Conservation (phyloP, 2,329 filamentous ascomycete genomes). For the Pseudogymnoascus sp. region DNA sequence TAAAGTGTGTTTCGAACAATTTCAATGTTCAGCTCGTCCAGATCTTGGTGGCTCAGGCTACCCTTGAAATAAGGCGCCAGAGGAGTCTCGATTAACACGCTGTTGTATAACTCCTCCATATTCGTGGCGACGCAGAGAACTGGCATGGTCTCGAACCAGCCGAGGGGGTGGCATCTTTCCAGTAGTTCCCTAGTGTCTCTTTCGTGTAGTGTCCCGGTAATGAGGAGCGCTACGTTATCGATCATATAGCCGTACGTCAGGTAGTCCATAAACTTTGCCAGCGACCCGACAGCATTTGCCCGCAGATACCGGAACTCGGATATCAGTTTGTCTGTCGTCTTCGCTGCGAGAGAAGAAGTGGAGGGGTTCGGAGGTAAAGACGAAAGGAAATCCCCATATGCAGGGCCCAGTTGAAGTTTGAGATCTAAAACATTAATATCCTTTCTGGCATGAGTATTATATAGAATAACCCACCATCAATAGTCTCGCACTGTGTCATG, state of each 20-base stretch:
- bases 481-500: conserved; percentile 93
- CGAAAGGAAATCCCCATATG: conserved; percentile 94
- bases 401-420: conserved; percentile 91
- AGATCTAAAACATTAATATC: conserved; percentile 57
- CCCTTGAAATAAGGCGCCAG: conserved; percentile 96
- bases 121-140: conserved; percentile 97
- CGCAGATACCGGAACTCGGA: conserved; percentile 95
- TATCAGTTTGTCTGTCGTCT: conserved; percentile 96
- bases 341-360: conserved; percentile 86
- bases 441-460: not conserved
- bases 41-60: conserved; percentile 87
- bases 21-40: conserved; percentile 98
- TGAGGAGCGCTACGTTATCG: conserved; percentile 95
- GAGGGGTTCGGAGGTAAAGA: conserved; percentile 93
- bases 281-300: conserved; percentile 82
- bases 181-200: conserved; percentile 91
- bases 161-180: conserved; percentile 90
- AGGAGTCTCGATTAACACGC: conserved; percentile 91
- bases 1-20: conserved; percentile 97
- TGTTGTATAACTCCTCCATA: conserved; percentile 98
- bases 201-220: conserved; percentile 95
- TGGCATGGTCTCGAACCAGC: conserved; percentile 99
- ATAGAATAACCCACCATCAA: conserved; percentile 61
- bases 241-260: conserved; percentile 99
- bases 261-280: conserved; percentile 95